A percentile compares a stretch with the other conserved stretches of the same genome.
phyloP scores from a whole-genome alignment of 768 basidiomycete species.

The Lentinus tigrinus region DNA sequence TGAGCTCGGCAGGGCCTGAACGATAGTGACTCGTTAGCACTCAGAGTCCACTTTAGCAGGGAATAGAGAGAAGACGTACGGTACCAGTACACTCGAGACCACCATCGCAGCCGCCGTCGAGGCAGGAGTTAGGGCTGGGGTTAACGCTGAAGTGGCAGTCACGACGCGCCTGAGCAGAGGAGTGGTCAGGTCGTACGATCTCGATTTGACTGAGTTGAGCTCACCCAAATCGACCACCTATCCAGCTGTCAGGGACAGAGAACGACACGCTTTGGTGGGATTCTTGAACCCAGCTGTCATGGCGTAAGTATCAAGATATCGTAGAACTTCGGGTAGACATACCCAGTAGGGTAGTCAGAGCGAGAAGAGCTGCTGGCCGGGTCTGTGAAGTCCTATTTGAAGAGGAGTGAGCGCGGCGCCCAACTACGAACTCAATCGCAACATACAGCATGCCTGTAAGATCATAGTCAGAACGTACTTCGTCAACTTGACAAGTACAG shows the following conservation, averaged over 20 bases:
- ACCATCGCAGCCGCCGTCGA: conserved; percentile 40
- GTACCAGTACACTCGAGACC: conserved; percentile 40
- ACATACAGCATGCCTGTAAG: conserved; percentile 32
- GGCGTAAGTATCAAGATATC: not conserved
- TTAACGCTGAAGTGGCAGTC: conserved; percentile 35
- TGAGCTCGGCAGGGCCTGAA: conserved; percentile 32
- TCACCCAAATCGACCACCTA: conserved; percentile 41
- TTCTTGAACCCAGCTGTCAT: conserved; percentile 28
- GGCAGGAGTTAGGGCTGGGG: conserved; percentile 29
- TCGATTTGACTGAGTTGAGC: not conserved
- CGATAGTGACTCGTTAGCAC: not conserved
- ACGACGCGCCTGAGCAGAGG: conserved; percentile 34
- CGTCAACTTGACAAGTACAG: not conserved
- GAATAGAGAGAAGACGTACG: conserved; percentile 21
- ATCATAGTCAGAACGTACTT: not conserved
- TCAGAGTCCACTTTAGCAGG: not conserved
- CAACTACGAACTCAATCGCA: not conserved
- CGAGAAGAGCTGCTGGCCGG: conserved; percentile 29
- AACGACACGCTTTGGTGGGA: conserved; percentile 29
- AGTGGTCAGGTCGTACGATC: not conserved
- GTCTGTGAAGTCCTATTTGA: conserved; percentile 35
- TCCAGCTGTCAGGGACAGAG: conserved; percentile 39
- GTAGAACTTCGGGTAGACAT: not conserved
- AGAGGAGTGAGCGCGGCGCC: not conserved
- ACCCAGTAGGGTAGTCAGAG: conserved; percentile 33